These are phyloP conservation scores for Gynochthodes officinalis DNA, from an alignment of 257 asterid species.

Conservation along the genomic window DNA sequence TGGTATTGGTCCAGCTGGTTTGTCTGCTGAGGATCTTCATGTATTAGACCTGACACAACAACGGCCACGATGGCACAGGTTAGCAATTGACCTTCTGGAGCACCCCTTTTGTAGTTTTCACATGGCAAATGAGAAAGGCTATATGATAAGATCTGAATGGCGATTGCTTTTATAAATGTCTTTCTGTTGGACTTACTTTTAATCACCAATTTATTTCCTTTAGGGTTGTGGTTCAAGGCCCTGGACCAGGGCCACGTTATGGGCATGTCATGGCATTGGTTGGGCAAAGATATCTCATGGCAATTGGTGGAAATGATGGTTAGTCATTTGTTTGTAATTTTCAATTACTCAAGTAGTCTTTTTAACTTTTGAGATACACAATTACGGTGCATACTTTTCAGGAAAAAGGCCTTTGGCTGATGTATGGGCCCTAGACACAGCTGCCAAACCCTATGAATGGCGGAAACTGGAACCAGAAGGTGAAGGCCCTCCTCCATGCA, in stretches of 20 bases:
- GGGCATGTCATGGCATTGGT: slow-evolving; percentile 99
- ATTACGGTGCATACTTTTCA: slow-evolving; percentile 33
- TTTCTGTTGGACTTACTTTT: not conserved
- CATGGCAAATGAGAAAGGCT: not conserved
- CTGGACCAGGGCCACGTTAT: slow-evolving; percentile 98
- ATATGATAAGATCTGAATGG: not conserved
- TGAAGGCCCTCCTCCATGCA: slow-evolving; percentile 99
- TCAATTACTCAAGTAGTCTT: slow-evolving; percentile 2
- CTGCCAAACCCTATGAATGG: slow-evolving; percentile 99
- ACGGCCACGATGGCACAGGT: slow-evolving; percentile 99
- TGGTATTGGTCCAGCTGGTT: slow-evolving; percentile 99
- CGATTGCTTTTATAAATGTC: not conserved
- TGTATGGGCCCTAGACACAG: slow-evolving; percentile 99
- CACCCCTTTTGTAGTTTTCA: not conserved
- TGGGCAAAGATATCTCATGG: slow-evolving; percentile 98
- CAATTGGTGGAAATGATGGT: slow-evolving; percentile 99
- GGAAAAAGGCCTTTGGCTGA: slow-evolving; percentile 99
- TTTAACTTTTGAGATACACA: slow-evolving; percentile 15
- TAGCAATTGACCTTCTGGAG: slow-evolving; percentile 17
- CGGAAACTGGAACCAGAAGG: slow-evolving; percentile 99
- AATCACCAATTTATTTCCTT: slow-evolving; percentile 3
- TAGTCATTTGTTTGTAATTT: slow-evolving; percentile 25
- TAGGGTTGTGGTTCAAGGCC: slow-evolving; percentile 99
- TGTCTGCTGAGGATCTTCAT: slow-evolving; percentile 99
- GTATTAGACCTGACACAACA: slow-evolving; percentile 95